Evolutionary conservation across 176 grass and related monocot genomes (phyloP), one percentile per base, ranked within the genome.

Genomic region (Canna indica): DNA sequence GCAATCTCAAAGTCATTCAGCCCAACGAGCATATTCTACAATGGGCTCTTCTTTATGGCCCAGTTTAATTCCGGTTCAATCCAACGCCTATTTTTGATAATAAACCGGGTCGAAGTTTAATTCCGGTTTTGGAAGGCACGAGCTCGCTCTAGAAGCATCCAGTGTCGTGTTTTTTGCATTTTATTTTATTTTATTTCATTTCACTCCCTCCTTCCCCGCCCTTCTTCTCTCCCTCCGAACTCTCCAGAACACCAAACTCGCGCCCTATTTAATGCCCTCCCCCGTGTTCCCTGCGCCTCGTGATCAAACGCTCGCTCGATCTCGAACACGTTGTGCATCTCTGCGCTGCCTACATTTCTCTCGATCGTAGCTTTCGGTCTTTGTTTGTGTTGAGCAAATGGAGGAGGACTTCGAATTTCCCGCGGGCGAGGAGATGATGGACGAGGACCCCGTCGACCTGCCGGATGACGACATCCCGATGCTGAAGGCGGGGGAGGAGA

Each of bases 401-500:
- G 86, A 95, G 39, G 84, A 90, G 63, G 85, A 92, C 81, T 78
- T 85, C 47, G 82, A 79, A 32, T 76, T 81, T 58, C 70, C 36
- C 1, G 26, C 82, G 36, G 80, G 56, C 13, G 76, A 79, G 64
- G 90, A 74, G 56, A 44, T 30, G 39, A 74, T 74, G 72, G 59
- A 74, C 57, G 72, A 72, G 16, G 83, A 82, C 16, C 76, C 74
- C 15, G 81, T 86, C 82, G 82, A 81, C 5, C 68, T 67, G 59
- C 27, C 68, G 56, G 90, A 73, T 10, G 82, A 71, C 28, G 87
- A 73, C 56, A 71, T 7, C 34, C 72, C 68, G 31, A 60, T 47
- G 33, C n/a, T 86, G 69, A 86, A 86, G 76, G 81, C 77, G 0
- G 86, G 83, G 59, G 91, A 87, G 28, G 87, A 90, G 79, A 85